Evolutionary conservation across 441 rosid species (phyloP).

Genomic region (Dalechampia spathulata): DNA sequence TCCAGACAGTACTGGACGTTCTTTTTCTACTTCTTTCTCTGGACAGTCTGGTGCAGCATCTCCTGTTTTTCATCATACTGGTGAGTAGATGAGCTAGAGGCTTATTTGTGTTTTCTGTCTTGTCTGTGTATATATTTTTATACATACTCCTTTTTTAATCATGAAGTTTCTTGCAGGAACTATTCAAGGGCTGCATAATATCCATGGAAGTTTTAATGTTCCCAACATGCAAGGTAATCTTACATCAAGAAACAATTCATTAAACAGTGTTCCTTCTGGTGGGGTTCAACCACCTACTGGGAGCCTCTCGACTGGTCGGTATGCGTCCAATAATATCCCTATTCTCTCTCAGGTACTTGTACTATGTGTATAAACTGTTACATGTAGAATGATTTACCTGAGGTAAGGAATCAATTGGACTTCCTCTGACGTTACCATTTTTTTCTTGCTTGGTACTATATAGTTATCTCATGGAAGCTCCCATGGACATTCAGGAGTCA

Average conservation of each 20-base stretch:
- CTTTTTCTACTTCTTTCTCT: constrained; percentile 77
- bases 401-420: neutral
- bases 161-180: constrained; percentile 38
- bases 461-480: constrained; percentile 85
- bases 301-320: constrained; percentile 75
- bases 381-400: neutral
- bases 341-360: constrained; percentile 75
- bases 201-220: constrained; percentile 76
- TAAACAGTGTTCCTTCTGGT: constrained; percentile 61
- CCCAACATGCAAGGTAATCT: constrained; percentile 66
- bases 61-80: constrained; percentile 72
- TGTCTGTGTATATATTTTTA: constrained; percentile 5
- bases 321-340: constrained; percentile 72
- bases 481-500: constrained; percentile 83
- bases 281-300: constrained; percentile 84
- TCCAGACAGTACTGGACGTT: constrained; percentile 70
- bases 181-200: constrained; percentile 74
- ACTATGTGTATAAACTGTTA: constrained; percentile 3
- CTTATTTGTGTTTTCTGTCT: neutral
- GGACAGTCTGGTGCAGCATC: constrained; percentile 86
- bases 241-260: constrained; percentile 59
- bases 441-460: constrained; percentile 17
- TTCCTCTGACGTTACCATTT: neutral
- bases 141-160: no score
- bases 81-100: constrained; percentile 40